Evolutionary conservation across 805 yeast species (phyloP).

Genomic region (Candida xyloterini): DNA sequence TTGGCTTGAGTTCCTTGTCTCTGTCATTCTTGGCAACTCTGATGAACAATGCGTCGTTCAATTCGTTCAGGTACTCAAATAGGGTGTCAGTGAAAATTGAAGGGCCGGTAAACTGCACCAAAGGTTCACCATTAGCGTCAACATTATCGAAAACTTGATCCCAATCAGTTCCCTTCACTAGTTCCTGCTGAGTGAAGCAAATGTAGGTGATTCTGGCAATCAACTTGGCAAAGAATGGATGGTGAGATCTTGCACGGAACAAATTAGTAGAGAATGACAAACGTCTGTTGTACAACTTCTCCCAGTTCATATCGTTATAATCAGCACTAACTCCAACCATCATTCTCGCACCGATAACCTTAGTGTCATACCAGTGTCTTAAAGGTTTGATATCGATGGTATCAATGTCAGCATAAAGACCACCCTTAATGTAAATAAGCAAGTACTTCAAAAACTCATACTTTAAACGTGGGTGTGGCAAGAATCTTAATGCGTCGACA

Average conservation of each 20-base stretch:
- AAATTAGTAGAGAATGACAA: conserved; percentile 20
- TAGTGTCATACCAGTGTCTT: conserved; percentile 26
- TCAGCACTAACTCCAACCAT: conserved; percentile 23
- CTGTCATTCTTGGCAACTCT: conserved; percentile 32
- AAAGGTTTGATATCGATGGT: conserved; percentile 51
- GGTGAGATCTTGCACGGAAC: conserved; percentile 26
- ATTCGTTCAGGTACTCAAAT: conserved; percentile 31
- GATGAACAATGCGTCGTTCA: conserved; percentile 27
- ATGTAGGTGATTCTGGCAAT: conserved; percentile 31
- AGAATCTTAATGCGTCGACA: conserved; percentile 43
- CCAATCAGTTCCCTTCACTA: conserved; percentile 29
- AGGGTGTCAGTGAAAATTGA: conserved; percentile 35
- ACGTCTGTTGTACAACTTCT: conserved; percentile 24
- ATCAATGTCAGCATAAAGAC: conserved; percentile 63
- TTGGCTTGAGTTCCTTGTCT: conserved; percentile 24
- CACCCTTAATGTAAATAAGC: conserved; percentile 51
- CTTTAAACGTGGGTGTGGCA: conserved; percentile 49
- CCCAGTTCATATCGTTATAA: conserved; percentile 26
- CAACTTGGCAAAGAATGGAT: conserved; percentile 25
- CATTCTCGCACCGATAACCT: conserved; percentile 14
- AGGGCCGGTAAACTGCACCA: conserved; percentile 33
- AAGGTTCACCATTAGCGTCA: conserved; percentile 35
- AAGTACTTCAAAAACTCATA: conserved; percentile 56
- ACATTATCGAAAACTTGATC: conserved; percentile 27
- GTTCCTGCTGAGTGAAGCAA: conserved; percentile 24